Conservation (phyloP, 1,284 basidiomycete species). For the Tilletia indica region DNA sequence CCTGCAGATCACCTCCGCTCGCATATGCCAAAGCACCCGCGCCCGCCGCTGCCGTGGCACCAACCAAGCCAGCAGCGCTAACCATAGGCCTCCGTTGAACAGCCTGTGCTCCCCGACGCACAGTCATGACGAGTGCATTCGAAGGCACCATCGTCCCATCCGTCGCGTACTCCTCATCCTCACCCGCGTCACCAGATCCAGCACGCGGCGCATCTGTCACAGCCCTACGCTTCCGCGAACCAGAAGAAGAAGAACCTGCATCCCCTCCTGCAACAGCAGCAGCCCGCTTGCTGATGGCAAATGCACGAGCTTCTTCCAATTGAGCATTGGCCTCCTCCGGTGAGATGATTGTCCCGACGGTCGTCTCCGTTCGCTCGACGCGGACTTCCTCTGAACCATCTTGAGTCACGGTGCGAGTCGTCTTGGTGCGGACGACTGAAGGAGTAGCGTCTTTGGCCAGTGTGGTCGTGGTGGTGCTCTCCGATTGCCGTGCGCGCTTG, state of each 20-base stretch:
- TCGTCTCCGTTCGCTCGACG: conserved; percentile 28
- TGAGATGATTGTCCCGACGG: conserved; percentile 33
- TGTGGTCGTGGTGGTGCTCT: conserved; percentile 19
- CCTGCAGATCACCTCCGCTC: conserved; percentile 9
- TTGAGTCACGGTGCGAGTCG: conserved; percentile 29
- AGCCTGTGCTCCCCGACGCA: conserved; percentile 35
- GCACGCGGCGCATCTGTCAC: conserved; percentile 42
- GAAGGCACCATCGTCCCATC: conserved; percentile 26
- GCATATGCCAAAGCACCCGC: conserved; percentile 32
- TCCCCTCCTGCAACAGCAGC: conserved; percentile 13
- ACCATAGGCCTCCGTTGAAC: conserved; percentile 43
- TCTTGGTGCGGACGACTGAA: conserved; percentile 20
- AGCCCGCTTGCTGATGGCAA: conserved; percentile 44
- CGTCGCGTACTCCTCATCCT: conserved; percentile 39
- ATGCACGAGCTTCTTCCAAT: conserved; percentile 43
- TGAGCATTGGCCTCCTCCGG: conserved; percentile 49
- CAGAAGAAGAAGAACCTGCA: conserved; percentile 1
- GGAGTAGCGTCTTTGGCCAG: conserved; percentile 16
- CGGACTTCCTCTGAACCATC: conserved; percentile 32
- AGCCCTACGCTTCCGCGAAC: conserved; percentile 43
- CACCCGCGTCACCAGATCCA: conserved; percentile 30
- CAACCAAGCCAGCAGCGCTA: conserved; percentile 45
- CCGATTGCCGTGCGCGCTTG: conserved; percentile 25
- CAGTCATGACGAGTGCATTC: neutral
- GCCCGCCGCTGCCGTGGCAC: conserved; percentile 48